phyloP scores from a whole-genome alignment of 2,329 filamentous ascomycete genomes.

The Neospermospora avenae region DNA sequence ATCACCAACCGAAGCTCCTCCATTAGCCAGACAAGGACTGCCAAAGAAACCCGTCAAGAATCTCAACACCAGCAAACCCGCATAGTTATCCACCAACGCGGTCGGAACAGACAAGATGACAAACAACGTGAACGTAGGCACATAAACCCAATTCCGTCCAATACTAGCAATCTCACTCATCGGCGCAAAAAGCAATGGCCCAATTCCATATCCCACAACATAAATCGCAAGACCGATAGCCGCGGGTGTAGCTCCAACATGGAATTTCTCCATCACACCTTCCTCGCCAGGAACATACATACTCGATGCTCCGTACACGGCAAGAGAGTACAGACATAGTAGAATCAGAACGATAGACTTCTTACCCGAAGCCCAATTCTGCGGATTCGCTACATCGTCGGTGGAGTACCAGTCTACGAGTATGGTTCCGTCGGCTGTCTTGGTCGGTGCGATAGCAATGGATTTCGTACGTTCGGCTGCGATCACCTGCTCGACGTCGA shows the following conservation, averaged over 20 bases:
- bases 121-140: conserved; percentile 63
- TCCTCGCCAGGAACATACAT: conserved; percentile 45
- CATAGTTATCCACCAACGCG: conserved; percentile 56
- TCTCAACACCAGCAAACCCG: conserved; percentile 57
- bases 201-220: conserved; percentile 58
- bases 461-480: conserved; percentile 14
- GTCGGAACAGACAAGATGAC: conserved; percentile 62
- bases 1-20: conserved; percentile 47
- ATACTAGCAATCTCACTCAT: conserved; percentile 62
- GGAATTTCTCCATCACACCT: conserved; percentile 50
- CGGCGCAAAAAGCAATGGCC: conserved; percentile 61
- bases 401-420: conserved; percentile 52
- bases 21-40: conserved; percentile 58
- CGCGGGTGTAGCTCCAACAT: conserved; percentile 47
- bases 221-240: conserved; percentile 57
- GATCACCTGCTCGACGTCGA: conserved; percentile 14
- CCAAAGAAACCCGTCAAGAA: conserved; percentile 63
- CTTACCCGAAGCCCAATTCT: conserved; percentile 47
- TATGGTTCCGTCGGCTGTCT: conserved; percentile 33
- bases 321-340: conserved; percentile 54
- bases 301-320: conserved; percentile 48
- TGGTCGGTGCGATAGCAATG: conserved; percentile 14
- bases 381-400: conserved; percentile 51
- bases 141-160: conserved; percentile 64
- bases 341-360: conserved; percentile 41